Base-by-base conservation (phyloP, 441 rosid species). In the Gossypium lobatum region DNA sequence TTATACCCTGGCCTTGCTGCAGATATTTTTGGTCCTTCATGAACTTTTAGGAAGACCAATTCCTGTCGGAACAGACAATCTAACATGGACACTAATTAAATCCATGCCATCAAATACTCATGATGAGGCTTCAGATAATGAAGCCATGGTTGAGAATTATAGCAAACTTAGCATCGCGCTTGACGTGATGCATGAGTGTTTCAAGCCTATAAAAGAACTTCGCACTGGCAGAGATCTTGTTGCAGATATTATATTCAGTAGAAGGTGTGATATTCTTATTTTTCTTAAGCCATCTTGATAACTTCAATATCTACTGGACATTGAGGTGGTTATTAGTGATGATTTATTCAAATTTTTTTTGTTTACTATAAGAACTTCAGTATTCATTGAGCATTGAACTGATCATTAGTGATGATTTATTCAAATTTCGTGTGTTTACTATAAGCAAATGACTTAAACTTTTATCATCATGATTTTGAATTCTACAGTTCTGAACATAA, bases 161-260 rank as follows among this genome's bases (percentile, higher is more conserved):
- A 81, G 87, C 83, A 92, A 78, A 84, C 90, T 92, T 37, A 84
- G 69, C 77, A 77, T 92, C 71, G 95, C 97, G 11, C 84, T 89
- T 75, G 85, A 77, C 14, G 88, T 92, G 70, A 86, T 94, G 93
- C 98, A 89, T 26, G 97, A 94, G 79, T 89, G 96, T 78, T 94
- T 94, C 20, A 90, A 94, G 82, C 86, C 86, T 16, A 81, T 92
- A 21, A 76, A 83, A 79, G 96, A 88, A 59, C 78, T 88, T 82
- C 69, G 11, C 61, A 83, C 84, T 7, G 69, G 76, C 64, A 81
- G 94, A 74, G 97, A 94, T 84, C 79, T 91, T 71, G 80, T 84
- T 69, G 85, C 82, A 79, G 90, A 89, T 83, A 87, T 94, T 76
- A 85, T 94, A 73, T 92, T 88, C 82, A 82, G 85, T 80, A 79